A percentile compares a stretch with the other conserved stretches of the same genome.
phyloP scores from a whole-genome alignment of 345 rosid genomes.

The Murraya koenigii region DNA sequence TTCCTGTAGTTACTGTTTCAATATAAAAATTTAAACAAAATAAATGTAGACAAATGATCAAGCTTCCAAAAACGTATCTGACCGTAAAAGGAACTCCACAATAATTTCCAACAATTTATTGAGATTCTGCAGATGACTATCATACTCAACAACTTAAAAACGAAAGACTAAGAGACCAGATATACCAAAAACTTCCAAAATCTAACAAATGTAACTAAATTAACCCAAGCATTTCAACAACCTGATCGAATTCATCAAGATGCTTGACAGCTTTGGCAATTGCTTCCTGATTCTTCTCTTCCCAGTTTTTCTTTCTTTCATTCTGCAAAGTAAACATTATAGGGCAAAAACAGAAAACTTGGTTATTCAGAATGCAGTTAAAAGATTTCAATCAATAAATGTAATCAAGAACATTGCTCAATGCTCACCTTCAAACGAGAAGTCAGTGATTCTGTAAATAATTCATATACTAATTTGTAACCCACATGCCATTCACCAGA shows the following conservation, averaged over 20 bases:
- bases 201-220: neutral
- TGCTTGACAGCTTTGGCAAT: conserved; percentile 76
- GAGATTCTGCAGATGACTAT: neutral
- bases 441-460: conserved; percentile 63
- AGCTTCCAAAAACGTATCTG: neutral
- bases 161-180: neutral
- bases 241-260: conserved; percentile 81
- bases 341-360: neutral
- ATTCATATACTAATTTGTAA: conserved; percentile 74
- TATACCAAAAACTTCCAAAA: neutral
- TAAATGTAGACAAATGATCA: neutral
- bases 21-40: neutral
- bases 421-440: conserved; percentile 74
- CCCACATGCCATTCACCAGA: conserved; percentile 96
- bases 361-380: conserved; percentile 10
- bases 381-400: neutral
- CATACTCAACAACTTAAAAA: neutral
- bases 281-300: conserved; percentile 82
- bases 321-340: conserved; percentile 38
- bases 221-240: conserved; percentile 29
- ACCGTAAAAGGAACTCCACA: neutral
- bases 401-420: conserved; percentile 2
- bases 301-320: conserved; percentile 87
- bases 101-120: neutral
- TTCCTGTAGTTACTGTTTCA: neutral